A percentile compares a stretch with the other conserved stretches of the same genome.
These are phyloP conservation scores for Phytophthora capsici DNA, from an alignment of 352 stramenopile genomes.

Conservation along the genomic window DNA sequence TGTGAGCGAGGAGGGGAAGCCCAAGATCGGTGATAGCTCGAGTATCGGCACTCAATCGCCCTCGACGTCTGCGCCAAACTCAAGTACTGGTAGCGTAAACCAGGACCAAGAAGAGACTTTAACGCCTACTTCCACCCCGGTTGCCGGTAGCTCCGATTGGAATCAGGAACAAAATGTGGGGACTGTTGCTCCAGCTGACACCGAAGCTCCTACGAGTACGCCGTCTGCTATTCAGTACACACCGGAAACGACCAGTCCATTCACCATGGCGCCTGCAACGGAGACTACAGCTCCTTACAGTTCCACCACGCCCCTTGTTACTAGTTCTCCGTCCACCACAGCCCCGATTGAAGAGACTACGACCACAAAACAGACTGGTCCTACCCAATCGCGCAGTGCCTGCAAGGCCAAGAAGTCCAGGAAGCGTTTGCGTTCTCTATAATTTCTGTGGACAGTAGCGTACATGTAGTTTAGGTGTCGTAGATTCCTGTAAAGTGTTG, in stretches of 20 bases:
- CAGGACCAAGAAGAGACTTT: slow-evolving; percentile 8
- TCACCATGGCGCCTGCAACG: not conserved
- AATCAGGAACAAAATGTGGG: slow-evolving; percentile 17
- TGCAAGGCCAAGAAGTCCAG: slow-evolving; percentile 35
- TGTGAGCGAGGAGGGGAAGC: slow-evolving; percentile 35
- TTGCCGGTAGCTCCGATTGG: slow-evolving; percentile 19
- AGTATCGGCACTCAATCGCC: not conserved
- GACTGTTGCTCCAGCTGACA: slow-evolving; percentile 26
- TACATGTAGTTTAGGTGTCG: slow-evolving; percentile 11
- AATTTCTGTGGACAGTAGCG: slow-evolving; percentile 9
- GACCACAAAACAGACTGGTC: slow-evolving; percentile 1
- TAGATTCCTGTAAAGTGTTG: slow-evolving; percentile 2
- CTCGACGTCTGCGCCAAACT: slow-evolving; percentile 5
- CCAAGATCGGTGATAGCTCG: slow-evolving; percentile 22
- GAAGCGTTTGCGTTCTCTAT: slow-evolving; percentile 27
- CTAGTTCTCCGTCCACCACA: slow-evolving; percentile 1
- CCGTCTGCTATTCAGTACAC: slow-evolving; percentile 10
- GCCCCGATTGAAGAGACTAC: not conserved
- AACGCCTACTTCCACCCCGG: slow-evolving; percentile 1
- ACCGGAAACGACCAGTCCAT: slow-evolving; percentile 5
- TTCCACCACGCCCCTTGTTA: slow-evolving; percentile 9
- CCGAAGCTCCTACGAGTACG: slow-evolving; percentile 7
- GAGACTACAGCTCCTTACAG: slow-evolving; percentile 7
- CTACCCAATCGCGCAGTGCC: slow-evolving; percentile 7
- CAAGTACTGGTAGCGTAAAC: slow-evolving; percentile 6